phyloP scores from a whole-genome alignment of 257 asterid species.

The Gardenia jasminoides region DNA sequence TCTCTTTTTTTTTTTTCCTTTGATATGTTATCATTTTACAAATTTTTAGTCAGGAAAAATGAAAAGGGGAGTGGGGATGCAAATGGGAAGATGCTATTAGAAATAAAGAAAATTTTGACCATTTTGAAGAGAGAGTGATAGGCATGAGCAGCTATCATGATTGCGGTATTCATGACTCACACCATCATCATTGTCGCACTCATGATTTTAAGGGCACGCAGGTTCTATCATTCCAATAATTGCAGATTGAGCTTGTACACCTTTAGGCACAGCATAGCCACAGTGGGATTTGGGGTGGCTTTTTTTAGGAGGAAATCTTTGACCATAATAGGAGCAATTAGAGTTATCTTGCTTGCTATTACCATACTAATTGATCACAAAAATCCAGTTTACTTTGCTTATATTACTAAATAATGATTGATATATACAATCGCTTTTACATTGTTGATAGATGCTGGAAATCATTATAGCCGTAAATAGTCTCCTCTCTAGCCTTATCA shows the following conservation, averaged over 20 bases:
- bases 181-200: slow-evolving; percentile 13
- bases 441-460: not conserved
- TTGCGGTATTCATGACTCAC: slow-evolving; percentile 10
- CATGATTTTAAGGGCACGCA: slow-evolving; percentile 17
- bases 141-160: slow-evolving; percentile 19
- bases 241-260: not conserved
- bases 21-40: not conserved
- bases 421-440: not conserved
- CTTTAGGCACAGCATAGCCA: not conserved
- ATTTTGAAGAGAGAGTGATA: not conserved
- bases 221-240: not conserved
- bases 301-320: not conserved
- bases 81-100: not conserved
- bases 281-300: slow-evolving; percentile 3
- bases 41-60: too few relatives aligned
- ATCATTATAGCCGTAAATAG: slow-evolving; percentile 7
- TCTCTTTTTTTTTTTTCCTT: too few relatives aligned
- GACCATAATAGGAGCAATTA: not conserved
- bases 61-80: too few relatives aligned
- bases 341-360: not conserved
- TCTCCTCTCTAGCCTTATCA: slow-evolving; percentile 14
- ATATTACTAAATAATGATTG: slow-evolving; percentile 7
- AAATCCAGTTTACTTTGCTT: not conserved
- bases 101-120: not conserved
- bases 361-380: not conserved